phyloP scores from a whole-genome alignment of 129 eudicot species.

The Tagetes patula region DNA sequence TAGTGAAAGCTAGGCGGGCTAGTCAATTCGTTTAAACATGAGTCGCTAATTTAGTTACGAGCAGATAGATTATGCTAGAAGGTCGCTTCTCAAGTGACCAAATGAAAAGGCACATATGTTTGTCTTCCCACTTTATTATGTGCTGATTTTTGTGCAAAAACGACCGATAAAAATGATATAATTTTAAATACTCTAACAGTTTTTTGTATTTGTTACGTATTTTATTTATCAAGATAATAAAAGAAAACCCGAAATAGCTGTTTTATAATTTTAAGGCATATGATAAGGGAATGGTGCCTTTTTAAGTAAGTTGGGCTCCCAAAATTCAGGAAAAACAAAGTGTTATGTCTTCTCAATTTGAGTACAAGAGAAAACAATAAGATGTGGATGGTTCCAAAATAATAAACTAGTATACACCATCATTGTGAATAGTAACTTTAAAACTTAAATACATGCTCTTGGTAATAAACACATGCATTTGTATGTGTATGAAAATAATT shows the following conservation, averaged over 20 bases:
- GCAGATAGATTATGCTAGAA: not conserved
- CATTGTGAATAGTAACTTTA: too few relatives aligned
- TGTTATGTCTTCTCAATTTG: conserved; percentile 10
- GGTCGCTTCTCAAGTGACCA: not conserved
- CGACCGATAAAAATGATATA: not conserved
- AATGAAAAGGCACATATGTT: not conserved
- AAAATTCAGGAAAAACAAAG: conserved; percentile 19
- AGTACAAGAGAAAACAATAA: not conserved
- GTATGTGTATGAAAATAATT: too few relatives aligned
- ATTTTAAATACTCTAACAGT: too few relatives aligned
- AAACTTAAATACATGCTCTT: too few relatives aligned
- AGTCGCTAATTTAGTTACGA: not conserved
- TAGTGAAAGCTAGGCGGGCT: not conserved
- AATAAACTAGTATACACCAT: too few relatives aligned
- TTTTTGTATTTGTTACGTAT: not conserved
- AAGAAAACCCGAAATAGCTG: not conserved
- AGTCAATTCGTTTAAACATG: not conserved
- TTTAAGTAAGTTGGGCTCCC: conserved; percentile 7
- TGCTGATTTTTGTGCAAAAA: not conserved
- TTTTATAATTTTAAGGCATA: not conserved
- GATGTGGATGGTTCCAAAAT: too few relatives aligned
- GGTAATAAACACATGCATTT: too few relatives aligned
- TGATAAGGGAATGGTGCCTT: not conserved
- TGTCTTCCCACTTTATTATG: not conserved
- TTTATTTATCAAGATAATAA: not conserved